phyloP scores from a whole-genome alignment of 192 early-diverging fungal genomes.

The Entomortierella chlamydospora region DNA sequence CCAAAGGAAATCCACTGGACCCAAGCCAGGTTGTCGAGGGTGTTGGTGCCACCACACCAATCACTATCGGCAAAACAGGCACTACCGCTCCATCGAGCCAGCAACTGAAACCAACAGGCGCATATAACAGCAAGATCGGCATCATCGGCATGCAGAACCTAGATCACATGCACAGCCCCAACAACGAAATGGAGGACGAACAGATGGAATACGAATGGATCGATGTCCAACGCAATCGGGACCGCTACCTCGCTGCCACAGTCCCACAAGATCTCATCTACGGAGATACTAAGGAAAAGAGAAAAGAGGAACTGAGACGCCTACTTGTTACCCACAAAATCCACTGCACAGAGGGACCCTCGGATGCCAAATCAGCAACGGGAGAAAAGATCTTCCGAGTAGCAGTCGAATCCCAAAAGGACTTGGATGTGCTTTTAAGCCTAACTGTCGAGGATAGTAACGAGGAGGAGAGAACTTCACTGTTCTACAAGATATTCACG shows the following conservation, averaged over 20 bases:
- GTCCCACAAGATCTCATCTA: neutral
- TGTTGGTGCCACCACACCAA: neutral
- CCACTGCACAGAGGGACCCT: neutral
- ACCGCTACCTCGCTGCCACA: neutral
- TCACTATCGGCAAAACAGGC: neutral
- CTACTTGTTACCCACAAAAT: neutral
- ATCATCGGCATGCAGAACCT: neutral
- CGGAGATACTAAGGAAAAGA: neutral
- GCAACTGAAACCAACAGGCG: neutral
- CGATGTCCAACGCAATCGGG: neutral
- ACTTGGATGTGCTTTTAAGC: neutral
- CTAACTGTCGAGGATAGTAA: neutral
- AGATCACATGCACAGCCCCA: neutral
- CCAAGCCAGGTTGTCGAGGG: neutral
- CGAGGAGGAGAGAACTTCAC: neutral
- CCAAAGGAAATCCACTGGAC: neutral
- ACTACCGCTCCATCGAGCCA: neutral
- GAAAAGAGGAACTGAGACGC: neutral
- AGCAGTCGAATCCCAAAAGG: neutral
- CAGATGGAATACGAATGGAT: neutral
- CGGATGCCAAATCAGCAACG: neutral
- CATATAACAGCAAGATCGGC: constrained; percentile 2
- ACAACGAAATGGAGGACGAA: neutral
- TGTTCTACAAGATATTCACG: neutral
- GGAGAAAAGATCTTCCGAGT: neutral